phyloP scores from a whole-genome alignment of 1,284 basidiomycete species.

The Leccinum huronense region DNA sequence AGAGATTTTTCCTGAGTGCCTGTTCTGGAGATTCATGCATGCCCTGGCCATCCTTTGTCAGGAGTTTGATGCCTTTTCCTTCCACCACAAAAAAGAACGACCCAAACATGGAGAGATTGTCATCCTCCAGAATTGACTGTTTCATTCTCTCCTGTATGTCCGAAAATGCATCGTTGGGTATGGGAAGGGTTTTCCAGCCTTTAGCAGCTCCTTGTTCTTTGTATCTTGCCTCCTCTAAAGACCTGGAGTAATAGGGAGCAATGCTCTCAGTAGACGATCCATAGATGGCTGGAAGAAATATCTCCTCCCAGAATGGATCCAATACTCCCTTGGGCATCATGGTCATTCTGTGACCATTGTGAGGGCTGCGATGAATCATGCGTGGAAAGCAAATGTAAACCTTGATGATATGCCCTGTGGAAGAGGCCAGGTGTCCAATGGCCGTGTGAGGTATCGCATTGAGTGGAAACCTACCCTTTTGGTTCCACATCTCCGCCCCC shows the following conservation, averaged over 20 bases:
- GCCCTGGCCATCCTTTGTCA: constrained; percentile 9
- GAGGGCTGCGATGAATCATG: constrained; percentile 18
- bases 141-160: constrained; percentile 8
- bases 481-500: too few species aligned
- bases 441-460: too few species aligned
- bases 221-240: constrained; percentile 5
- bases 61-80: constrained; percentile 21
- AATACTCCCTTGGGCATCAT: constrained; percentile 11
- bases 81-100: constrained; percentile 25
- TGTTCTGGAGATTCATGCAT: neutral
- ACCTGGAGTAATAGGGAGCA: too few species aligned
- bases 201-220: constrained; percentile 8
- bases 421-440: neutral
- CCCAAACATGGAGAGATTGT: constrained; percentile 9
- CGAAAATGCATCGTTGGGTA: neutral
- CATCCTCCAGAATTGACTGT: neutral
- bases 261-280: too few species aligned
- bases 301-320: constrained; percentile 13
- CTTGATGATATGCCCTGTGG: neutral
- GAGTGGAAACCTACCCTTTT: too few species aligned
- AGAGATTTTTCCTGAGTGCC: neutral
- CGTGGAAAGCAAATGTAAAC: constrained; percentile 19
- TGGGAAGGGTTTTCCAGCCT: neutral
- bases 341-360: neutral
- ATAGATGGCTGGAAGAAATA: constrained; percentile 9